Conservation (phyloP, 2,329 filamentous ascomycete species). For the Fonsecaea pugnacius region DNA sequence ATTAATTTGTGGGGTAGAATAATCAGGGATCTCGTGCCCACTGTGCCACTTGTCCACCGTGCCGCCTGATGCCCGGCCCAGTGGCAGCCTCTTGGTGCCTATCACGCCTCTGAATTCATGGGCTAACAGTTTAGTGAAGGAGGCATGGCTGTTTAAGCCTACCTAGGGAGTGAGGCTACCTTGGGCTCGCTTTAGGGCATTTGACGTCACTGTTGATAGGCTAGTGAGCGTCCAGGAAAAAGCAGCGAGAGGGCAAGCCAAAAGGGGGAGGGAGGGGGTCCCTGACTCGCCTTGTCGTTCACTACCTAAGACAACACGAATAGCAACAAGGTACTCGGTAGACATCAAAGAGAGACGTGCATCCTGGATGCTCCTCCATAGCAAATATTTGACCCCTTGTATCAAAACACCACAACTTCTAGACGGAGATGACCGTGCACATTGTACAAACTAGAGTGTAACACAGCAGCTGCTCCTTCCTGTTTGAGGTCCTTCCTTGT, state of each 20-base stretch:
- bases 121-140: neutral
- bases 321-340: too few relatives aligned
- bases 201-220: neutral
- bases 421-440: slow-evolving; percentile 6
- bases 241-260: neutral
- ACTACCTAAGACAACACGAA: too few relatives aligned
- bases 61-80: neutral
- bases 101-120: neutral
- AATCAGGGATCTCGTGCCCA: neutral
- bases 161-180: neutral
- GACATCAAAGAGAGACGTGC: too few relatives aligned
- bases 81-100: too few relatives aligned
- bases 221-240: neutral
- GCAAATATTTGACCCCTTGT: neutral
- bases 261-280: neutral
- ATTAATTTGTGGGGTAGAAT: slow-evolving; percentile 20
- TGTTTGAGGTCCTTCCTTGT: slow-evolving; percentile 1
- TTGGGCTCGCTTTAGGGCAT: neutral
- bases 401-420: neutral
- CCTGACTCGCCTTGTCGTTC: neutral
- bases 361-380: too few relatives aligned
- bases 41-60: too few relatives aligned
- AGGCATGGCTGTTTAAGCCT: neutral
- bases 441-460: neutral
- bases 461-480: slow-evolving; percentile 18